Percentiles rank a stretch among this genome's conserved stretches.
phyloP scores from a whole-genome alignment of 164 flowering plant species.

The Nymphaea thermarum region DNA sequence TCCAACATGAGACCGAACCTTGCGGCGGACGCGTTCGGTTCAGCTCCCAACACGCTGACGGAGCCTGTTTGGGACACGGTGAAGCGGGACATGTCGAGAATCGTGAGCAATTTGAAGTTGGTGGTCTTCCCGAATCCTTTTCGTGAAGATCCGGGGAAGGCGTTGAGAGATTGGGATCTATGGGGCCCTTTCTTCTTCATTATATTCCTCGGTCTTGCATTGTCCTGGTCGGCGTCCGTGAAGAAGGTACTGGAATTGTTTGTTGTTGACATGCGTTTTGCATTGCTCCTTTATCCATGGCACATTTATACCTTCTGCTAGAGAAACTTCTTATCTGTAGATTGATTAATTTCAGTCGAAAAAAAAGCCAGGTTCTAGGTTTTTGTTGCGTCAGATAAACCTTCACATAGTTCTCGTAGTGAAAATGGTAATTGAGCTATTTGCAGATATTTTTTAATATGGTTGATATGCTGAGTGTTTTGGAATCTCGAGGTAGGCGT shows the following conservation, averaged over 20 bases:
- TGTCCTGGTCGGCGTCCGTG: conserved; percentile 97
- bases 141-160: conserved; percentile 95
- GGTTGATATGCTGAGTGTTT: no score
- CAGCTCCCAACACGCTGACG: conserved; percentile 69
- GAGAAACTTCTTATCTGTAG: no score
- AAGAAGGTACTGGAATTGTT: conserved; percentile 52
- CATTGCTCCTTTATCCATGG: not conserved
- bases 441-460: no score
- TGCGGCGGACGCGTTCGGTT: conserved; percentile 47
- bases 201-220: conserved; percentile 74
- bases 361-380: no score
- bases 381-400: no score
- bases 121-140: conserved; percentile 93
- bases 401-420: no score
- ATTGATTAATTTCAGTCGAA: no score
- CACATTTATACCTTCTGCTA: not conserved
- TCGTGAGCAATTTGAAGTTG: conserved; percentile 87
- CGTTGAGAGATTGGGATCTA: conserved; percentile 97
- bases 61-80: conserved; percentile 98
- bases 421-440: no score
- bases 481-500: no score
- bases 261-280: not conserved
- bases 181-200: conserved; percentile 99
- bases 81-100: conserved; percentile 83
- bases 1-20: conserved; percentile 7